phyloP scores from a whole-genome alignment of 768 basidiomycete genomes.

The Rhizopogon vulgaris region DNA sequence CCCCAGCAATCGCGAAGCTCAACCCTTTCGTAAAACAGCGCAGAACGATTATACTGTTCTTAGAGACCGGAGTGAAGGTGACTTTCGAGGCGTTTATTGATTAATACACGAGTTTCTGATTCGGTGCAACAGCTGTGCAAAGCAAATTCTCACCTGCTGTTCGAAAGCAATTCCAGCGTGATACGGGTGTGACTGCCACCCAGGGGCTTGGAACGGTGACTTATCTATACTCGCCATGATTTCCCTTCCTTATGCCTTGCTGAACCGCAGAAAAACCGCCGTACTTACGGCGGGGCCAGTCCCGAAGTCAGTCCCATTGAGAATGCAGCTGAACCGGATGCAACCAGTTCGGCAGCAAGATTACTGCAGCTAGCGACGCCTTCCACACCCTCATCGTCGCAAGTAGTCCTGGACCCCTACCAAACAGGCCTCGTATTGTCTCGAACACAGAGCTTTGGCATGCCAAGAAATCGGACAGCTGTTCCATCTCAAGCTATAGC shows the following conservation, averaged over 20 bases:
- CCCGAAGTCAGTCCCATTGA: not conserved
- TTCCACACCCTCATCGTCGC: not conserved
- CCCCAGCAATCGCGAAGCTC: constrained; percentile 4
- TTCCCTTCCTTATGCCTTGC: not conserved
- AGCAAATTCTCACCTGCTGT: not conserved
- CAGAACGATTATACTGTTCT: too few species aligned
- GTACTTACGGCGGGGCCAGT: not conserved
- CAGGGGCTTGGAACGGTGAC: not conserved
- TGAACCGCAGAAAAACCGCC: not conserved
- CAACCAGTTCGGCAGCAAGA: not conserved
- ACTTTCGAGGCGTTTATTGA: not conserved
- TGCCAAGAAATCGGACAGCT: not conserved
- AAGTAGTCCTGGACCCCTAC: not conserved
- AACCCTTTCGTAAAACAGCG: not conserved
- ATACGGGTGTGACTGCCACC: not conserved
- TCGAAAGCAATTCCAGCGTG: not conserved
- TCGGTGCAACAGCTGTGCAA: not conserved
- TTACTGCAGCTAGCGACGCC: not conserved
- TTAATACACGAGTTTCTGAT: not conserved
- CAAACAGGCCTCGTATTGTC: not conserved
- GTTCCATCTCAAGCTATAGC: not conserved
- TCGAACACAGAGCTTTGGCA: not conserved
- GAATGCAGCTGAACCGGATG: too few species aligned
- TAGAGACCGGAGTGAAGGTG: not conserved
- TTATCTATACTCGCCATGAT: not conserved